These are phyloP conservation scores for Fusarium verrucosum DNA, from an alignment of 2,329 filamentous ascomycete species.

Conservation along the genomic window DNA sequence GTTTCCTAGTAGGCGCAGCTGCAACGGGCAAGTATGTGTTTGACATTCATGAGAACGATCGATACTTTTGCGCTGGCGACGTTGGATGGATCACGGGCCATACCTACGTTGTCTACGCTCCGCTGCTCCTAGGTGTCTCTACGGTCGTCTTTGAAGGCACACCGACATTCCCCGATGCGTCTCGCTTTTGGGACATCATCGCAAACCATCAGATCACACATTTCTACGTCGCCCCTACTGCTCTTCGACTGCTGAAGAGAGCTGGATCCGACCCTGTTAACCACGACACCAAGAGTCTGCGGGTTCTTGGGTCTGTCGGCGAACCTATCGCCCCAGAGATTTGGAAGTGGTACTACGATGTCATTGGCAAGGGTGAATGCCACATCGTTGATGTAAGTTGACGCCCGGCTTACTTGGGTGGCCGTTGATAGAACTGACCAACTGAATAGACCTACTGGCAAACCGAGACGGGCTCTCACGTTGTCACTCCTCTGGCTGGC, in stretches of 20 bases:
- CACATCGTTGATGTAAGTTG: constrained; percentile 85
- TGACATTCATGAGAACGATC: constrained; percentile 88
- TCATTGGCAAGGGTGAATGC: constrained; percentile 86
- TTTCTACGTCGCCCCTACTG: constrained; percentile 95
- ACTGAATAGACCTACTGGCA: constrained; percentile 88
- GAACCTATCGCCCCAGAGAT: constrained; percentile 97
- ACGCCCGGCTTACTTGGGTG: accelerated
- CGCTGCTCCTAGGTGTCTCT: constrained; percentile 84
- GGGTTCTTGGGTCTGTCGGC: constrained; percentile 89
- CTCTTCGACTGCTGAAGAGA: constrained; percentile 86
- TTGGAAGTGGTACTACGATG: constrained; percentile 97
- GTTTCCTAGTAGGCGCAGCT: constrained; percentile 87
- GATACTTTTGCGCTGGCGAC: constrained; percentile 93
- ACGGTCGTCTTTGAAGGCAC: constrained; percentile 96
- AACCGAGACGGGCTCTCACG: constrained; percentile 94
- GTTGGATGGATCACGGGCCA: constrained; percentile 98
- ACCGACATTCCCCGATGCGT: constrained; percentile 91
- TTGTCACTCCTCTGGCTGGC: constrained; percentile 88
- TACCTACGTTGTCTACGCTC: constrained; percentile 94
- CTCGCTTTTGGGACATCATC: constrained; percentile 95
- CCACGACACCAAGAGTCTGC: constrained; percentile 80
- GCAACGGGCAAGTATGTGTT: constrained; percentile 96
- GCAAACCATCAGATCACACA: constrained; percentile 90
- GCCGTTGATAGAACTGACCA: not conserved
- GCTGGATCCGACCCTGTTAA: constrained; percentile 83